Evolutionary conservation across 225 moss, liverwort and hornwort genomes (phyloP).

Genomic region (Rhytidiadelphus loreus): DNA sequence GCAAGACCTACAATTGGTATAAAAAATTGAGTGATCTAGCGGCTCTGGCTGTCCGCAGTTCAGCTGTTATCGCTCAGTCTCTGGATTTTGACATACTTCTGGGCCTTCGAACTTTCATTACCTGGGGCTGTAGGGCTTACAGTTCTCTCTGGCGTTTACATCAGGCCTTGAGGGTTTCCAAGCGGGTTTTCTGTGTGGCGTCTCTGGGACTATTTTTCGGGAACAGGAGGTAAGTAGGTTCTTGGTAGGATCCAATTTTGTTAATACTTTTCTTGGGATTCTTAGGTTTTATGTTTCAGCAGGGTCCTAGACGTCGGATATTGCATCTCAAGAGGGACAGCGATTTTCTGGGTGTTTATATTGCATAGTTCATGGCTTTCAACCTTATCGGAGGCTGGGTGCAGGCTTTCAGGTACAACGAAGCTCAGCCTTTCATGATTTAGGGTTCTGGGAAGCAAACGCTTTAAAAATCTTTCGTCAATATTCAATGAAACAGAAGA

Average conservation of each 20-base stretch:
- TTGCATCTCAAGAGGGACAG: neutral
- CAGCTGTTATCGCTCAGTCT: neutral
- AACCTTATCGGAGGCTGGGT: neutral
- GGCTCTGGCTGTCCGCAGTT: neutral
- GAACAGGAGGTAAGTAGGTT: neutral
- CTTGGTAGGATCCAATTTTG: neutral
- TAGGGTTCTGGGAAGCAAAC: neutral
- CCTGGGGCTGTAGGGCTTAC: neutral
- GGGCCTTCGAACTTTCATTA: neutral
- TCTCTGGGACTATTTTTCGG: neutral
- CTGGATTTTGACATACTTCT: neutral
- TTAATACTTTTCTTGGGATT: neutral
- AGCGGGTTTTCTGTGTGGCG: no score
- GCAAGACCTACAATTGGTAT: neutral
- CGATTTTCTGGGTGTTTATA: neutral
- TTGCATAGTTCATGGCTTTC: neutral
- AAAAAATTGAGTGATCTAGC: neutral
- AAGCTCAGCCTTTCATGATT: neutral
- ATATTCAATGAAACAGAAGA: neutral
- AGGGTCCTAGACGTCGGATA: neutral
- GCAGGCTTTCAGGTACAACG: neutral
- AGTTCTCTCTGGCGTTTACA: neutral
- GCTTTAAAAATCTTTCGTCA: neutral
- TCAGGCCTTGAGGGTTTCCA: neutral
- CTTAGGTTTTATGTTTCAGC: neutral